These are phyloP conservation scores for Xylaria sp. DNA, from an alignment of 2,329 filamentous ascomycete genomes.

Conservation along the genomic window DNA sequence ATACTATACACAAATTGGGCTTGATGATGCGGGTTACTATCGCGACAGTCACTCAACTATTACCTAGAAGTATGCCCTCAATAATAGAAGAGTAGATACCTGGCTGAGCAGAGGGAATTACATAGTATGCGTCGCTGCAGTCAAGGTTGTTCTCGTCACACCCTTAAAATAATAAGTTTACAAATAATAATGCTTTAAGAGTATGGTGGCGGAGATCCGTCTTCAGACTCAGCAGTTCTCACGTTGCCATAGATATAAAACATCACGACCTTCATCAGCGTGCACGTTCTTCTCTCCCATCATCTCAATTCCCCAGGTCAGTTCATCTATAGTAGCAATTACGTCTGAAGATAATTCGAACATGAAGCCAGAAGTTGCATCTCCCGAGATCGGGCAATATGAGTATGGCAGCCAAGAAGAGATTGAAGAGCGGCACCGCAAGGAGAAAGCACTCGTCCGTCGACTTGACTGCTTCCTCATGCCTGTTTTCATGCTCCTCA, in stretches of 20 bases:
- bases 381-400: slow-evolving; percentile 14
- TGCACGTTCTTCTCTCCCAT: background rate
- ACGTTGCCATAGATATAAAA: background rate
- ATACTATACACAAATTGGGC: background rate
- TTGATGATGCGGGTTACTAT: background rate
- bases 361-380: slow-evolving; percentile 23
- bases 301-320: no score
- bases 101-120: background rate
- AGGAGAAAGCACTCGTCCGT: slow-evolving; percentile 36
- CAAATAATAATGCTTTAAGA: no score
- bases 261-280: background rate
- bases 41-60: background rate
- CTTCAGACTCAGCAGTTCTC: background rate
- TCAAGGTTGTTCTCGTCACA: background rate
- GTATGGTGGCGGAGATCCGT: no score
- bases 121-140: background rate
- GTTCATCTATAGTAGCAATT: background rate
- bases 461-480: slow-evolving; percentile 38
- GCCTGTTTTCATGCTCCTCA: slow-evolving; percentile 38
- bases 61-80: background rate
- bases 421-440: slow-evolving; percentile 6
- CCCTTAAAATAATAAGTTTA: no score
- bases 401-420: slow-evolving; percentile 15
- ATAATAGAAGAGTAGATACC: background rate
- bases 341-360: slow-evolving; percentile 15